Base-by-base conservation (phyloP, 257 asterid genomes). In the Lantana camara region DNA sequence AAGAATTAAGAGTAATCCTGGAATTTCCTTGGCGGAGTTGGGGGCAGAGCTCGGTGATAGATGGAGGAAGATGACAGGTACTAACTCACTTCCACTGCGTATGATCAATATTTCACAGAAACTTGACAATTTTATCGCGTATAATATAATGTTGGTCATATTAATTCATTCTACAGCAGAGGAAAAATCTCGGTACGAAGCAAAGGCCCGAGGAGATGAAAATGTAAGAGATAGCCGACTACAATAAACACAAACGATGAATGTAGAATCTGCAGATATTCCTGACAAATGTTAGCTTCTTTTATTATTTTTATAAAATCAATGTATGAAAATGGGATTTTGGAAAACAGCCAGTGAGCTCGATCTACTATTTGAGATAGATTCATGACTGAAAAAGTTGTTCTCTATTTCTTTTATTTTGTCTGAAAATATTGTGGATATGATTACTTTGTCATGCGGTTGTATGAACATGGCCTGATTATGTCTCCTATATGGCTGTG, bases 1-100 rank as follows among this genome's bases (percentile, higher is more conserved):
- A 86, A 71, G 86, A n/a, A n/a, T n/a, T n/a, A 81, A 79, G 72
- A 78, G 57, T 41, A 79, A 79, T 62, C 86, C 88, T 1, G 94
- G 88, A 51, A 83, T 86, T 57, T 1, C 78, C 19, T 86, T 86
- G 58, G 76, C 83, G 0, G 88, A 86, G 7, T 63, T 81, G 50
- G 95, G 88, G 32, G 83, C 67, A 75, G 86, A 64, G 46, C 82
- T 83, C 20, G 95, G 95, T 15, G 95, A 86, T 22, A 79, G 78
- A 73, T 83, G 90, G 95, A 81, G 83, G 52, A 86, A 81, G 77
- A 29, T 86, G 78, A 76, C 95, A 73, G 88, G 94, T 85, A 70
- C 23, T n/a, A n/a, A 48, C 12, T 16, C 1, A 48, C 1, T 29
- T 3, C 6, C 7, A 2, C n/a, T n/a, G n/a, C n/a, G n/a, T n/a